Evolutionary conservation across 495 filamentous ascomycete species (phyloP).

Genomic region (Penicillium manginii): DNA sequence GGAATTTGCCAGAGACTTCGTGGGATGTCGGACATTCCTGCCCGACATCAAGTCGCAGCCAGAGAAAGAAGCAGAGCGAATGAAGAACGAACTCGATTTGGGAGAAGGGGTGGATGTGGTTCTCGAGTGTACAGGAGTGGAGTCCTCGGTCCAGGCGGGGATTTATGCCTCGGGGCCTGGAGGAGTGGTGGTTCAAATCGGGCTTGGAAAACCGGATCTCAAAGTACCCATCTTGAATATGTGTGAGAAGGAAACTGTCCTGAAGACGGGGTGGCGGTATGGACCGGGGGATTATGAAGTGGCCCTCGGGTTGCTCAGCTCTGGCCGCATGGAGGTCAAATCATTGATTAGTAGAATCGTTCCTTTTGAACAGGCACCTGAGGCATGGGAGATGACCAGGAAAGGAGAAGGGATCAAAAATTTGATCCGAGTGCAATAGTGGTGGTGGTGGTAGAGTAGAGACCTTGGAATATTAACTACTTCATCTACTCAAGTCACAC

Average conservation of each 20-base stretch:
- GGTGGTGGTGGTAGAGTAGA: background rate
- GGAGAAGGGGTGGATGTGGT: constrained; percentile 4
- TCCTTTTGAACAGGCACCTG: constrained; percentile 7
- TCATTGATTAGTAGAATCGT: constrained; percentile 7
- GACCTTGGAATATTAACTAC: no score
- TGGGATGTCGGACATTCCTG: background rate
- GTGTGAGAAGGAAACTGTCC: constrained; percentile 9
- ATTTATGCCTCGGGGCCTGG: constrained; percentile 6
- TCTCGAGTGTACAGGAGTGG: constrained; percentile 11
- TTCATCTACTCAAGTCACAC: no score
- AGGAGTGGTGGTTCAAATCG: constrained; percentile 11
- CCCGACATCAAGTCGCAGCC: background rate
- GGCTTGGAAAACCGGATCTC: constrained; percentile 8
- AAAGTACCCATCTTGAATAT: constrained; percentile 4
- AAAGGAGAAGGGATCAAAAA: constrained; percentile 13
- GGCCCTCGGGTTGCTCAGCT: constrained; percentile 2
- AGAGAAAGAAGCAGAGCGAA: background rate
- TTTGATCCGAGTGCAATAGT: background rate
- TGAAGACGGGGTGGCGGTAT: constrained; percentile 7
- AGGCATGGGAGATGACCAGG: constrained; percentile 1
- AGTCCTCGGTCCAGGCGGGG: constrained; percentile 1
- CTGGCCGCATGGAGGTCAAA: constrained; percentile 1
- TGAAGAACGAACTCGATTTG: constrained; percentile 1
- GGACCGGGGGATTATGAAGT: constrained; percentile 7
- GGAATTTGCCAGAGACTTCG: constrained; percentile 2